Conservation (phyloP, 768 basidiomycete genomes). For the Austroboletus festivus region DNA sequence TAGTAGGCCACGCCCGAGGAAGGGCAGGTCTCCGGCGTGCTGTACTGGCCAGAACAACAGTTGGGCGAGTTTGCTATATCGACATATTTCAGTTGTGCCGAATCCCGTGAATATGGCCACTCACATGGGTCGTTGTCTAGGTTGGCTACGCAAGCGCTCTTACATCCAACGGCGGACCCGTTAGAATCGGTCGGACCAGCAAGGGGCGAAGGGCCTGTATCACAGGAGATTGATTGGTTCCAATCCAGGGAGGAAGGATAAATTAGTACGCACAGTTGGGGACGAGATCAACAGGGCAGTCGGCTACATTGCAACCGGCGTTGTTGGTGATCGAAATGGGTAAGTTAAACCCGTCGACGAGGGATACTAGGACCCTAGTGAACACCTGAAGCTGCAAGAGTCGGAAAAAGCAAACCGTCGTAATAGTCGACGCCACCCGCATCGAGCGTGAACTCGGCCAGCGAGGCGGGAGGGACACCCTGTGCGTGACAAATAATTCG, state of each 20-base stretch:
- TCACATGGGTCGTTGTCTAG: slow-evolving; percentile 33
- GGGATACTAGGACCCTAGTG: too few species aligned
- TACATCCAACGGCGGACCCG: slow-evolving; percentile 60
- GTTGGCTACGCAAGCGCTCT: slow-evolving; percentile 50
- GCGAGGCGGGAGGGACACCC: slow-evolving; percentile 66
- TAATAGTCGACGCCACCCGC: slow-evolving; percentile 50
- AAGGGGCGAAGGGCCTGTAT: slow-evolving; percentile 45
- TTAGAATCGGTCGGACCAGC: slow-evolving; percentile 50
- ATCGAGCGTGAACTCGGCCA: slow-evolving; percentile 67
- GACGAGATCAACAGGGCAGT: slow-evolving; percentile 60
- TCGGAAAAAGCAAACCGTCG: slow-evolving; percentile 53
- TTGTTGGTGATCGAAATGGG: slow-evolving; percentile 58
- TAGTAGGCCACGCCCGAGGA: slow-evolving; percentile 41
- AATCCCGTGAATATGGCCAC: slow-evolving; percentile 1
- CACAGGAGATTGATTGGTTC: neutral
- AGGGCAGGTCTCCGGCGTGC: slow-evolving; percentile 55
- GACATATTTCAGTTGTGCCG: too few species aligned
- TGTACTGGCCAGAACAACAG: slow-evolving; percentile 59
- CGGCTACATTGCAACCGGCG: slow-evolving; percentile 49
- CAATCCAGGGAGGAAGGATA: neutral
- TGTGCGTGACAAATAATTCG: slow-evolving; percentile 14
- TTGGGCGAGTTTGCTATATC: slow-evolving; percentile 53
- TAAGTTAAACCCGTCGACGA: slow-evolving; percentile 66
- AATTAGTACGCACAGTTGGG: slow-evolving; percentile 44
- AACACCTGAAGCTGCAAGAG: too few species aligned